These are phyloP conservation scores for Tricholoma flavovirens DNA, from an alignment of 768 basidiomycete genomes.

Conservation along the genomic window DNA sequence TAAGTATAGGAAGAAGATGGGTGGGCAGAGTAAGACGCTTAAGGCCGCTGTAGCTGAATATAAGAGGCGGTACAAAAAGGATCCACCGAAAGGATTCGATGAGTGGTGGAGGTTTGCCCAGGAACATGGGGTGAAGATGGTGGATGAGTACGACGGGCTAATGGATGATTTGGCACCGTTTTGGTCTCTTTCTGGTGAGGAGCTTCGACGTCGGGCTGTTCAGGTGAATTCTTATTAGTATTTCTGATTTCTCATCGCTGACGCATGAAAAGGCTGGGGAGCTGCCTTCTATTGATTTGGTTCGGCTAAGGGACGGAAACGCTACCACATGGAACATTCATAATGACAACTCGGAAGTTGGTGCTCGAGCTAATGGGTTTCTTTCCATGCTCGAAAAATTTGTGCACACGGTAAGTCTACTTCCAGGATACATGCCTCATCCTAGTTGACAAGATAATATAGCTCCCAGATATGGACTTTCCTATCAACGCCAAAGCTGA, in stretches of 20 bases:
- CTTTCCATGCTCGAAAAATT: slow-evolving; percentile 70
- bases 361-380: slow-evolving; percentile 76
- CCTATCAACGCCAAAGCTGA: slow-evolving; percentile 92
- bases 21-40: slow-evolving; percentile 75
- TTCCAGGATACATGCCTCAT: neutral
- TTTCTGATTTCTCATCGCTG: neutral
- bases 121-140: slow-evolving; percentile 66
- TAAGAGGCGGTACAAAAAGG: slow-evolving; percentile 62
- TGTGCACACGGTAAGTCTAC: slow-evolving; percentile 44
- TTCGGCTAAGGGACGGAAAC: slow-evolving; percentile 67
- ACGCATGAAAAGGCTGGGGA: slow-evolving; percentile 49
- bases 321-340: slow-evolving; percentile 49
- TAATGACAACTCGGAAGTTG: slow-evolving; percentile 60
- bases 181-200: slow-evolving; percentile 66
- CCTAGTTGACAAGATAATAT: slow-evolving; percentile 7
- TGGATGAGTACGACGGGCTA: slow-evolving; percentile 89
- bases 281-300: slow-evolving; percentile 80
- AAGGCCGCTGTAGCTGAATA: slow-evolving; percentile 80
- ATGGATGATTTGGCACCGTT: slow-evolving; percentile 79
- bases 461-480: slow-evolving; percentile 94
- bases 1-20: slow-evolving; percentile 61
- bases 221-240: slow-evolving; percentile 38
- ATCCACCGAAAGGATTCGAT: slow-evolving; percentile 90
- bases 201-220: slow-evolving; percentile 57
- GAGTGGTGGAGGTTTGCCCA: slow-evolving; percentile 81